phyloP scores from a whole-genome alignment of 106 monocot species.

The Narthecium ossifragum region DNA sequence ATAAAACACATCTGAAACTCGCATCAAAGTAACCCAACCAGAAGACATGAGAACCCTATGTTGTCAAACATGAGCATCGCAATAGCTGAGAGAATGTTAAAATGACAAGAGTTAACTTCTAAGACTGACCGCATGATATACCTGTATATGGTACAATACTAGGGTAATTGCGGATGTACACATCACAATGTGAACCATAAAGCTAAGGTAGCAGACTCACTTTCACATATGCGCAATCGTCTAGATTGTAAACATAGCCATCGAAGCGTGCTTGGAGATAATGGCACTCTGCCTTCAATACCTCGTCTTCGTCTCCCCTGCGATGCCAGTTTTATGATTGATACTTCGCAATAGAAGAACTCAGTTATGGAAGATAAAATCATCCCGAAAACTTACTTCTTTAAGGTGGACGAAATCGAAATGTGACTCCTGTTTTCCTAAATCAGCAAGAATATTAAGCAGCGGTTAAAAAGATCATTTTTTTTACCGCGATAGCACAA shows the following conservation, averaged over 20 bases:
- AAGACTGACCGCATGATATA: neutral
- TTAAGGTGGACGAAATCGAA: neutral
- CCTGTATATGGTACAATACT: neutral
- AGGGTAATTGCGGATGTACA: too few species aligned
- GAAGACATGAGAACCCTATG: neutral
- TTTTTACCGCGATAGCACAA: neutral
- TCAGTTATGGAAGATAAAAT: neutral
- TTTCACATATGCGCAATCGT: conserved; percentile 28
- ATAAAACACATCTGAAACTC: too few species aligned
- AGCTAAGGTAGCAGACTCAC: neutral
- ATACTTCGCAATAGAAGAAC: too few species aligned
- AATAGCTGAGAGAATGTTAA: neutral
- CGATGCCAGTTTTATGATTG: too few species aligned
- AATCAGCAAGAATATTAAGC: neutral
- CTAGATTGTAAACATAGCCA: conserved; percentile 7
- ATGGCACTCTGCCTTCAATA: conserved; percentile 18
- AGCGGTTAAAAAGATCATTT: neutral
- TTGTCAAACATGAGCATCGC: neutral
- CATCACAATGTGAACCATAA: too few species aligned
- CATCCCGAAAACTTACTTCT: conserved; percentile 6
- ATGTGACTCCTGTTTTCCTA: neutral
- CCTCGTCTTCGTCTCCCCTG: conserved; percentile 8
- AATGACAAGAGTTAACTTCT: neutral
- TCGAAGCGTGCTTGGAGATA: conserved; percentile 21
- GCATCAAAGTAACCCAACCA: neutral